Evolutionary conservation across 23 red algal species (phyloP).

Genomic region (Chondrus crispus): DNA sequence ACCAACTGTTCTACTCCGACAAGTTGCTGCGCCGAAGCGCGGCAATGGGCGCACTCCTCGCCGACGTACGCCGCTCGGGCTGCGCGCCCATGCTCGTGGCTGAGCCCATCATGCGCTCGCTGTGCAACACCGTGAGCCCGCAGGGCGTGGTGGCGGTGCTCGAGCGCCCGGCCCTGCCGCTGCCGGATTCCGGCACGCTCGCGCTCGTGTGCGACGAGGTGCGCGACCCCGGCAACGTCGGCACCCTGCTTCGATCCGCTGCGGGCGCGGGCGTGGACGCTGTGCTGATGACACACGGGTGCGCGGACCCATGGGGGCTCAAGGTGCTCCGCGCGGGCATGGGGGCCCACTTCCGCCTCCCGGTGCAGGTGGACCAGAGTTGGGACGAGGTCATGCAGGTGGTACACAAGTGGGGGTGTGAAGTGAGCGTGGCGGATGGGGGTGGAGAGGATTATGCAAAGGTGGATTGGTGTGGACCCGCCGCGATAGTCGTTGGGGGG

Average conservation of each 20-base stretch:
- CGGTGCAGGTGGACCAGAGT: conserved; percentile 43
- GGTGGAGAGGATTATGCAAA: conserved; percentile 21
- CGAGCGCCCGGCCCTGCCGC: conserved; percentile 15
- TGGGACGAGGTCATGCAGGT: conserved; percentile 13
- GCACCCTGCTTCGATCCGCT: conserved; percentile 83
- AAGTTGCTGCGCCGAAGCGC: conserved; percentile 4
- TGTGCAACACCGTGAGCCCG: conserved; percentile 56
- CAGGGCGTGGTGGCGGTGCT: conserved; percentile 75
- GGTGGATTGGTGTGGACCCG: conserved; percentile 29
- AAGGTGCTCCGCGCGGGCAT: conserved; percentile 95
- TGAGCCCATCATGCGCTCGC: conserved; percentile 42
- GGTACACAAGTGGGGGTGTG: conserved; percentile 10
- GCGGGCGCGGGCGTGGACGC: conserved; percentile 62
- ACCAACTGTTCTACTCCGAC: conserved; percentile 20
- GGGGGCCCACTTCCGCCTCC: conserved; percentile 89
- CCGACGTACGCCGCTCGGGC: neutral
- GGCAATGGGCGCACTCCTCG: neutral
- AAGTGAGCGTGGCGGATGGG: conserved; percentile 53
- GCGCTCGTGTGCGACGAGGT: conserved; percentile 76
- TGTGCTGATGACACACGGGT: conserved; percentile 62
- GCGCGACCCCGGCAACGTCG: conserved; percentile 92
- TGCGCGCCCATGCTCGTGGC: conserved; percentile 20
- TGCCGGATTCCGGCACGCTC: conserved; percentile 16
- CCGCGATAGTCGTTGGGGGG: conserved; percentile 70
- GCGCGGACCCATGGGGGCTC: conserved; percentile 80